Evolutionary conservation across 805 yeast genomes (phyloP), one percentile per base, ranked within the genome.

Genomic region (Candida stauntonica): DNA sequence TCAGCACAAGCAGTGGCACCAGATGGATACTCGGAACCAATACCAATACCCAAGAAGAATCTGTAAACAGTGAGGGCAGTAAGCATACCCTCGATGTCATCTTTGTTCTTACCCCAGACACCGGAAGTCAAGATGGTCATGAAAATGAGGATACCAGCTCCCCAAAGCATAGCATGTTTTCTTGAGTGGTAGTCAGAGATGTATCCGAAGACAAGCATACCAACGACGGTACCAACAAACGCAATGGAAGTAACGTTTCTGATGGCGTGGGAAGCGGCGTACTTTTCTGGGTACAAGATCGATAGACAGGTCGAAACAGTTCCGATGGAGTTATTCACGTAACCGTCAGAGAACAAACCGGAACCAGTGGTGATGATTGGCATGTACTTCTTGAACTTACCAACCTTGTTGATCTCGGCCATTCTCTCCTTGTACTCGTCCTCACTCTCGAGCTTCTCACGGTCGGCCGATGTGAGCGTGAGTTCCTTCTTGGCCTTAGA

Each of bases 21-120:
- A 12, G 94, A 82, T 33, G 96, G 96, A 58, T 89, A 89, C 64
- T 89, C 98, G 35, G 94, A 89, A 52, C 98, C 98, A 51, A 91
- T 85, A 53, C 89, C 94, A 47, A 86, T 68, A 64, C 98, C 98
- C 36, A 89, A 66, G 63, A 89, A 81, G 61, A 86, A 86, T 61
- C 98, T 75, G 60, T 82, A 86, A 8, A 81, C 82, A 7, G 95
- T 86, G 38, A 89, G 64, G 16, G 93, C 91, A 13, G 87, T 81
- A 45, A 91, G 76, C 68, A 89, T 73, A 28, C 96, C 96, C 35
- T 73, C 68, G 4, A 86, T 73, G 32, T 50, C 55, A 20, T 15
- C 7, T 3, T 20, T n/a, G 39, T 47, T 45, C 30, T 42, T 45
- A 54, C 96, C 96, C 95, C 96, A 91, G 15, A 86, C 77, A 39